phyloP scores from a whole-genome alignment of 495 filamentous ascomycete genomes.

The Penicillium cinerascens region DNA sequence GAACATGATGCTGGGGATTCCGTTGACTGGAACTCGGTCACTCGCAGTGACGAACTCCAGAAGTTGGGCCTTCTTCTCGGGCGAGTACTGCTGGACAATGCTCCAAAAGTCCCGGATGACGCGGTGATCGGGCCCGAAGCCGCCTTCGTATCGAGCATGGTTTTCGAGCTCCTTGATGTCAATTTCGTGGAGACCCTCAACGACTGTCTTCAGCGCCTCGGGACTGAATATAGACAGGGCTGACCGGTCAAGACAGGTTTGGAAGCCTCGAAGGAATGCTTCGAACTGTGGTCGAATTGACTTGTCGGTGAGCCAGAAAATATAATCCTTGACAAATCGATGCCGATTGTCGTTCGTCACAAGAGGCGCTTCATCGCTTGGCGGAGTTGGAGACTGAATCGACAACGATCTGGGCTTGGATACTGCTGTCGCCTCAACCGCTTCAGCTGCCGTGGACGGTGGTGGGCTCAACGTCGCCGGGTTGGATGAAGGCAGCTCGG shows the following conservation, averaged over 20 bases:
- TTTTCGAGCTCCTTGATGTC: slow-evolving; percentile 66
- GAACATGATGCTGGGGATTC: slow-evolving; percentile 75
- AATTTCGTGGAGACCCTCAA: slow-evolving; percentile 80
- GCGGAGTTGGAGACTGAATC: slow-evolving; percentile 21
- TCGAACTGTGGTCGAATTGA: slow-evolving; percentile 73
- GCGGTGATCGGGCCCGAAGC: slow-evolving; percentile 64
- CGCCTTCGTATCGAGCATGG: slow-evolving; percentile 70
- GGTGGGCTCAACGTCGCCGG: slow-evolving; percentile 19
- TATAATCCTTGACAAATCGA: slow-evolving; percentile 82
- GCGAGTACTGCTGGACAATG: slow-evolving; percentile 62
- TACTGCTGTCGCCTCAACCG: slow-evolving; percentile 12
- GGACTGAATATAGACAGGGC: slow-evolving; percentile 70
- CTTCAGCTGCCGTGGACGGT: slow-evolving; percentile 26
- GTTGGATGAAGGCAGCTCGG: slow-evolving; percentile 23
- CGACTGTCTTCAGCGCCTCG: slow-evolving; percentile 63
- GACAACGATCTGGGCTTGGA: slow-evolving; percentile 9
- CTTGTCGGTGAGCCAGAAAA: slow-evolving; percentile 75
- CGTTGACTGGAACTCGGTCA: slow-evolving; percentile 84
- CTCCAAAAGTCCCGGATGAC: slow-evolving; percentile 80
- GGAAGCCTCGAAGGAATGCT: slow-evolving; percentile 82
- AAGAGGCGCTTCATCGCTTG: slow-evolving; percentile 34
- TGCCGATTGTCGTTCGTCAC: slow-evolving; percentile 77
- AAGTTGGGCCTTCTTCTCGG: slow-evolving; percentile 63
- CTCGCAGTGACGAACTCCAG: slow-evolving; percentile 94
- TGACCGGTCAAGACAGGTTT: slow-evolving; percentile 64